Percentiles rank a stretch among this genome's conserved stretches.
These are phyloP conservation scores for Lipomyces chichibuensis DNA, from an alignment of 805 yeast species.

Conservation along the genomic window DNA sequence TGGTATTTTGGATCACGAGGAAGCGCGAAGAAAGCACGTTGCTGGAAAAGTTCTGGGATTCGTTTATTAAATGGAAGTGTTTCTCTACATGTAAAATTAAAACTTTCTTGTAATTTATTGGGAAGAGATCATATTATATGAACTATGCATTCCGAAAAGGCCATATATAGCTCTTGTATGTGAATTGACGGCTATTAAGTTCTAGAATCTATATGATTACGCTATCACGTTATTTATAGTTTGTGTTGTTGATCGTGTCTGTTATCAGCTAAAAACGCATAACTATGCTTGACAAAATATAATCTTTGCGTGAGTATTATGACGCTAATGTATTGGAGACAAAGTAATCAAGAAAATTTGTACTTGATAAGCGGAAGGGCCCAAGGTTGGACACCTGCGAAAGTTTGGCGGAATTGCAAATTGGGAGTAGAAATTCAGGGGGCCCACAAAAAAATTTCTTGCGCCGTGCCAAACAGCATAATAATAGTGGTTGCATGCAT, in stretches of 20 bases:
- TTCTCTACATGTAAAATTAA: neutral
- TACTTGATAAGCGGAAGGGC: too few species aligned
- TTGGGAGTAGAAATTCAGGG: constrained; percentile 7
- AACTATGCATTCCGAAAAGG: neutral
- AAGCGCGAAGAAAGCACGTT: constrained; percentile 99
- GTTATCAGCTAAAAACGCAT: too few species aligned
- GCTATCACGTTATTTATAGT: too few species aligned
- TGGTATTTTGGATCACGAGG: constrained; percentile 99
- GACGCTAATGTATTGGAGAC: too few species aligned
- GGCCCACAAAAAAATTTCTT: constrained; percentile 9
- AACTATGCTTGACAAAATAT: too few species aligned
- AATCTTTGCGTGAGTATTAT: too few species aligned
- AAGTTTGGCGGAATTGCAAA: neutral
- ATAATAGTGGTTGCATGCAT: neutral
- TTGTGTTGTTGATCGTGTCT: too few species aligned
- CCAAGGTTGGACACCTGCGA: neutral
- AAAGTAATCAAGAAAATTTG: too few species aligned
- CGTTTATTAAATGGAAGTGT: constrained; percentile 67
- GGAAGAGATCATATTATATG: neutral
- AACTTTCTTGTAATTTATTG: neutral
- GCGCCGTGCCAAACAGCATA: too few species aligned
- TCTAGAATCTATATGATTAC: too few species aligned
- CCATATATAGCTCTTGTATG: neutral
- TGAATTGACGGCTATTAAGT: neutral
- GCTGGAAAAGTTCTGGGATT: constrained; percentile 98